phyloP scores from a whole-genome alignment of 1,284 basidiomycete genomes.

The Athelia sp. region DNA sequence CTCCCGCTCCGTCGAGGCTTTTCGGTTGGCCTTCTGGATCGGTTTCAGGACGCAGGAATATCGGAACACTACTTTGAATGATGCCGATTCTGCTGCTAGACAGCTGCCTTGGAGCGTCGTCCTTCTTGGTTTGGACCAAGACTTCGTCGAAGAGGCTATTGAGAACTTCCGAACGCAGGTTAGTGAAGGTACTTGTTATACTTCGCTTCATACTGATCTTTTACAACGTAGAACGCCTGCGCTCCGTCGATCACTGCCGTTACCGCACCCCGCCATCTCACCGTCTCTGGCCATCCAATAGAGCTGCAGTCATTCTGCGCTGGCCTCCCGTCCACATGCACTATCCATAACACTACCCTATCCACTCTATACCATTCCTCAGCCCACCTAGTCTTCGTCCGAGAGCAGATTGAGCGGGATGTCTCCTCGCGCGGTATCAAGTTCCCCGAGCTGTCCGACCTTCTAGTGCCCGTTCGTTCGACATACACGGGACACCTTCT shows the following conservation, averaged over 20 bases:
- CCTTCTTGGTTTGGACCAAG: conserved; percentile 34
- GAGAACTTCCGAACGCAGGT: conserved; percentile 32
- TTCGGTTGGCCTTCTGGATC: conserved; percentile 54
- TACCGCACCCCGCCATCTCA: conserved; percentile 40
- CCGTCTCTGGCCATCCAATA: conserved; percentile 55
- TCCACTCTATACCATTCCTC: conserved; percentile 52
- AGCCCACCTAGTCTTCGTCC: conserved; percentile 26
- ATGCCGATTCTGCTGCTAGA: conserved; percentile 15
- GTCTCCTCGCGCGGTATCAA: conserved; percentile 34
- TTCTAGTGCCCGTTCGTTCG: conserved; percentile 42
- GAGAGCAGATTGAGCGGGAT: conserved; percentile 39
- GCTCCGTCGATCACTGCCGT: conserved; percentile 41
- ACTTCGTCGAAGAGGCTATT: conserved; percentile 32
- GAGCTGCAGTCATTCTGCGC: conserved; percentile 37
- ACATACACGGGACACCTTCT: conserved; percentile 40
- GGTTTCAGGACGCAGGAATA: conserved; percentile 46
- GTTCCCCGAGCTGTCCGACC: conserved; percentile 43
- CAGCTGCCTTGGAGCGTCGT: conserved; percentile 48
- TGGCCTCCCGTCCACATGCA: conserved; percentile 26
- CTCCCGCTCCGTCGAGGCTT: conserved; percentile 41
- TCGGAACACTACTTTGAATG: conserved; percentile 22
- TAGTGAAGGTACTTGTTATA: conserved; percentile 4
- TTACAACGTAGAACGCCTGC: conserved; percentile 8
- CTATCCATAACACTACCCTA: conserved; percentile 37
- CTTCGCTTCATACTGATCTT: background rate